Evolutionary conservation across 1,284 basidiomycete species (phyloP).

Genomic region (Tetrapyrgos nigripes): DNA sequence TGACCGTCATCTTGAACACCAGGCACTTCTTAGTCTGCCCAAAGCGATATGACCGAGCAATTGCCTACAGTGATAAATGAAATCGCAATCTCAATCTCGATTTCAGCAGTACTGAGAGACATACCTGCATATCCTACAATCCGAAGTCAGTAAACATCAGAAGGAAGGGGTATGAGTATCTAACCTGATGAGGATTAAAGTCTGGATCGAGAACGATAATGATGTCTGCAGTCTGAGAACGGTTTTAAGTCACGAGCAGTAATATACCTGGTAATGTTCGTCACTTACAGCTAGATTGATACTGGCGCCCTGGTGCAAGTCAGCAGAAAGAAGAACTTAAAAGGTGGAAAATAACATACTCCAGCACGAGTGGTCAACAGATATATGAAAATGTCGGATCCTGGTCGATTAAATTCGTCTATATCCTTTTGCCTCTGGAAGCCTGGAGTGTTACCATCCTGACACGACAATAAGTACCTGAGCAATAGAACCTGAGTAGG

Average conservation of each 20-base stretch:
- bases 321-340: conserved; percentile 5
- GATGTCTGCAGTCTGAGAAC: conserved; percentile 76
- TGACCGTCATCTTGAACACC: conserved; percentile 92
- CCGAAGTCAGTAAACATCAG: background rate
- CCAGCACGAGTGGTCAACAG: conserved; percentile 94
- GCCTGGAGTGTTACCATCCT: conserved; percentile 93
- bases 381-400: conserved; percentile 90
- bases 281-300: conserved; percentile 81
- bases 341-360: conserved; percentile 48
- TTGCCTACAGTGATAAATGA: conserved; percentile 62
- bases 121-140: conserved; percentile 75
- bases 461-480: conserved; percentile 19
- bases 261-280: too few relatives aligned
- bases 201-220: conserved; percentile 94
- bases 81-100: background rate
- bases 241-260: too few relatives aligned
- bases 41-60: conserved; percentile 86
- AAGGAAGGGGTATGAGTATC: too few relatives aligned
- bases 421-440: conserved; percentile 90
- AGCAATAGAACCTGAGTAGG: conserved; percentile 1
- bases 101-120: too few relatives aligned
- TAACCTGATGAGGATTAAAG: conserved; percentile 91
- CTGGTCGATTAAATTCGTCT: conserved; percentile 90
- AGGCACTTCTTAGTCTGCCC: conserved; percentile 84
- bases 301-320: conserved; percentile 64